These are phyloP conservation scores for Didymella arachidicola DNA, from an alignment of 2,329 filamentous ascomycete genomes.

Conservation along the genomic window DNA sequence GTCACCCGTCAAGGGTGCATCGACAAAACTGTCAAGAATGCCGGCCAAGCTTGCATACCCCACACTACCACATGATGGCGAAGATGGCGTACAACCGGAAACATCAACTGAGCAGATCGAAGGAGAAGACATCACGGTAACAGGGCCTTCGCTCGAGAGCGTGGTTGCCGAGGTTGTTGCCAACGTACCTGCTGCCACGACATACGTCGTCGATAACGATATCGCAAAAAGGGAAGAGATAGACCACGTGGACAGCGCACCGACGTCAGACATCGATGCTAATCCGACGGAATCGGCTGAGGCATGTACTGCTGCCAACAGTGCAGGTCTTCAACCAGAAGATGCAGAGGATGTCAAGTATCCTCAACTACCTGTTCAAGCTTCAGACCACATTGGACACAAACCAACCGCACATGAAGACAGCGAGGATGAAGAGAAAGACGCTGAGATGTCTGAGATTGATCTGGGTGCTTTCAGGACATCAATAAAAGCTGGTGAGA, in stretches of 20 bases:
- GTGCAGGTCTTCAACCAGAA: background rate
- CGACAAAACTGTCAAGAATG: background rate
- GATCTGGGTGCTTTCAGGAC: slow-evolving; percentile 4
- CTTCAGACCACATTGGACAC: background rate
- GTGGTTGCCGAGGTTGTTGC: slow-evolving; percentile 8
- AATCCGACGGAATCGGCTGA: background rate
- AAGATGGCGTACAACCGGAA: background rate
- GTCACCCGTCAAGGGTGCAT: slow-evolving; percentile 27
- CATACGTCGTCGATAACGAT: background rate
- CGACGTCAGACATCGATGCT: background rate
- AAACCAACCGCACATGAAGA: background rate
- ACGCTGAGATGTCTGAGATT: slow-evolving; percentile 26
- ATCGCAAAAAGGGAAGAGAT: background rate
- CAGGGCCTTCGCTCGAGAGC: slow-evolving; percentile 9
- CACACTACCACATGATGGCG: slow-evolving; percentile 19
- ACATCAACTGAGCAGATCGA: background rate
- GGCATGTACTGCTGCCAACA: too few relatives aligned
- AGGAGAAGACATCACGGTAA: slow-evolving; percentile 3
- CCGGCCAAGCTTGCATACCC: slow-evolving; percentile 30
- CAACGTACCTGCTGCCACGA: background rate
- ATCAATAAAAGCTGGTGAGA: background rate
- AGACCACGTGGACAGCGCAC: background rate
- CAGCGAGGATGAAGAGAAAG: slow-evolving; percentile 15
- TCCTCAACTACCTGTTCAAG: slow-evolving; percentile 21
- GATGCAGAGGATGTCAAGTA: slow-evolving; percentile 19